Conservation (phyloP, 2,329 filamentous ascomycete genomes). For the Ophiostoma fasciatum region DNA sequence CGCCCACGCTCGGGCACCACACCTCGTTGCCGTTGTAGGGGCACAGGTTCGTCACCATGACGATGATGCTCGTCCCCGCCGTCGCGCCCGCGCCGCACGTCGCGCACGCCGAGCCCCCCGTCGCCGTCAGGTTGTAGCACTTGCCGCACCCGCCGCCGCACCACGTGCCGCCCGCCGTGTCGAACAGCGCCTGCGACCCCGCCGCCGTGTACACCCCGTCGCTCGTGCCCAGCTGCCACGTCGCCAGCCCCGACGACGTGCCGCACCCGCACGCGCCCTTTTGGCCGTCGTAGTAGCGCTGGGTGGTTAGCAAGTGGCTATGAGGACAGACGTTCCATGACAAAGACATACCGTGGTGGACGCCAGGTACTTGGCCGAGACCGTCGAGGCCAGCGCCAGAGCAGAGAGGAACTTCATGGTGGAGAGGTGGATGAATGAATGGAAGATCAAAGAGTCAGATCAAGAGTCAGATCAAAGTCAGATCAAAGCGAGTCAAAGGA, state of each 20-base stretch:
- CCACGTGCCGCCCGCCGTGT: slow-evolving; percentile 11
- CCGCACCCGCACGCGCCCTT: slow-evolving; percentile 20
- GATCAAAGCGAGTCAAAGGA: too few species aligned
- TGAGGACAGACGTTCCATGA: too few species aligned
- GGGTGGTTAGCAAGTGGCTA: too few species aligned
- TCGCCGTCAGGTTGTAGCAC: slow-evolving; percentile 18
- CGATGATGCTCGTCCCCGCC: slow-evolving; percentile 15
- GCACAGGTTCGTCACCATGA: slow-evolving; percentile 22
- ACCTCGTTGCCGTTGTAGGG: slow-evolving; percentile 20
- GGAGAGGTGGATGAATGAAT: too few species aligned
- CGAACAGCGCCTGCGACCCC: slow-evolving; percentile 14
- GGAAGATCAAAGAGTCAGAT: too few species aligned
- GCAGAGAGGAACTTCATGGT: too few species aligned
- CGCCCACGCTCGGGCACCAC: slow-evolving; percentile 20
- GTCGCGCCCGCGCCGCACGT: slow-evolving; percentile 13
- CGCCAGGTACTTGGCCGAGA: too few species aligned
- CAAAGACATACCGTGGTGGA: too few species aligned
- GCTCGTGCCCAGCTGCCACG: slow-evolving; percentile 4
- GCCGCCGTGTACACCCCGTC: slow-evolving; percentile 15
- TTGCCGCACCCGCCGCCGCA: slow-evolving; percentile 17
- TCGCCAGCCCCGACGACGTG: not conserved
- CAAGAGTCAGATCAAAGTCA: too few species aligned
- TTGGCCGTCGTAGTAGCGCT: slow-evolving; percentile 20
- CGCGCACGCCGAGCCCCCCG: slow-evolving; percentile 13
- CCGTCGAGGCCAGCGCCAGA: too few species aligned